These are phyloP conservation scores for Cyberlindnera nakhonratchasimensis DNA, from an alignment of 805 yeast genomes.

Conservation along the genomic window DNA sequence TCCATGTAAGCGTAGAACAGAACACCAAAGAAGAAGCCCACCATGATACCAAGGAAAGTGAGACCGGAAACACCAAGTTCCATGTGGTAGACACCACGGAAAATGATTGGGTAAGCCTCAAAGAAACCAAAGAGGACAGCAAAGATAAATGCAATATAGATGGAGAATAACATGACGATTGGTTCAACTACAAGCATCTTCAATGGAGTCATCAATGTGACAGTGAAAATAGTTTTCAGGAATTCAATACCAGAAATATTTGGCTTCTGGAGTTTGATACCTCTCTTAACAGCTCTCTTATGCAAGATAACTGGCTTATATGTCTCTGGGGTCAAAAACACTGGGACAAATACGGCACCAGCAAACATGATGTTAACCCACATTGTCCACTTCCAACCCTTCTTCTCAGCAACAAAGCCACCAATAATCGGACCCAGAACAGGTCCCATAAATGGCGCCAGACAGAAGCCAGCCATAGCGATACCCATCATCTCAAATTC, in stretches of 20 bases:
- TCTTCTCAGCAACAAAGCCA: slow-evolving; percentile 56
- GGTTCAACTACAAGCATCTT: slow-evolving; percentile 73
- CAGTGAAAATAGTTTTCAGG: slow-evolving; percentile 42
- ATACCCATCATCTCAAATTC: slow-evolving; percentile 58
- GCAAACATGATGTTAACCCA: slow-evolving; percentile 73
- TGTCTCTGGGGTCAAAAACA: slow-evolving; percentile 58
- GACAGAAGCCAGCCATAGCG: slow-evolving; percentile 76
- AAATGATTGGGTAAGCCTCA: slow-evolving; percentile 75
- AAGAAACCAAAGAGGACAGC: slow-evolving; percentile 78
- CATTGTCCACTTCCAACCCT: slow-evolving; percentile 69
- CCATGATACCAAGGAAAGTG: slow-evolving; percentile 67
- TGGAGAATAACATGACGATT: slow-evolving; percentile 63
- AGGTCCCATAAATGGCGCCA: slow-evolving; percentile 81
- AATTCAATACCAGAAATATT: slow-evolving; percentile 35
- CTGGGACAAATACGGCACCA: slow-evolving; percentile 46
- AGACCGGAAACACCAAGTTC: slow-evolving; percentile 59
- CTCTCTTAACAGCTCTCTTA: slow-evolving; percentile 58
- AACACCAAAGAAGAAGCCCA: slow-evolving; percentile 61
- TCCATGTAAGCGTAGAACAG: slow-evolving; percentile 48
- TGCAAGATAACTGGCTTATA: slow-evolving; percentile 64
- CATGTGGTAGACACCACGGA: slow-evolving; percentile 62
- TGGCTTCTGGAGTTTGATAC: slow-evolving; percentile 42
- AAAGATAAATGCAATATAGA: slow-evolving; percentile 70
- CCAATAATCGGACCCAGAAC: slow-evolving; percentile 74
- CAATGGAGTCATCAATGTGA: slow-evolving; percentile 58